phyloP scores from a whole-genome alignment of 306 rosid genomes.

The Acacia confusa region DNA sequence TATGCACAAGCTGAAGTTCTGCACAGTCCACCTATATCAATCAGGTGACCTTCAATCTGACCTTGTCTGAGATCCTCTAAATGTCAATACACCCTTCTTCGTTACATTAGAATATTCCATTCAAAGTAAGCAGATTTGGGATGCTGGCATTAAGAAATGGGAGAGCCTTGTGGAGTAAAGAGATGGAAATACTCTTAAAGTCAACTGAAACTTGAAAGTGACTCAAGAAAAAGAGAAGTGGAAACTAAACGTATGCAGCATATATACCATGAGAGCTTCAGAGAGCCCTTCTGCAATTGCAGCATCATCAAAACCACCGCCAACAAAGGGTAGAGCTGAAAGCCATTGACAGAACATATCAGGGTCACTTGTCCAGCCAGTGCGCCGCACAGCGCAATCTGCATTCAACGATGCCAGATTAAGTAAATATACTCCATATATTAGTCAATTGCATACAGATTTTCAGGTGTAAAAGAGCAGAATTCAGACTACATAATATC shows the following conservation, averaged over 20 bases:
- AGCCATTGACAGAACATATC: constrained; percentile 78
- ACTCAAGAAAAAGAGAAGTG: constrained; percentile 11
- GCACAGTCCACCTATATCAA: not conserved
- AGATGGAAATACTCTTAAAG: constrained; percentile 1
- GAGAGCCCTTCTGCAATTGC: constrained; percentile 99
- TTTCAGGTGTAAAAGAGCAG: not conserved
- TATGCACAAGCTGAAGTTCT: not conserved
- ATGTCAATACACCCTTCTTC: constrained; percentile 11
- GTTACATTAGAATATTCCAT: not conserved
- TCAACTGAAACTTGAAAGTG: constrained; percentile 20
- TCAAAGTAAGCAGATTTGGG: constrained; percentile 14
- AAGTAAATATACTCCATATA: constrained; percentile 16
- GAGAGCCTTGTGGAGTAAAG: not conserved
- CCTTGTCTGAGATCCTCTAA: constrained; percentile 2
- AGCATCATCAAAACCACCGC: constrained; percentile 91
- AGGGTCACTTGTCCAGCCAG: constrained; percentile 90
- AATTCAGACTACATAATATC: constrained; percentile 20
- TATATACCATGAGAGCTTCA: constrained; percentile 86
- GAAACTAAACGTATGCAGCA: constrained; percentile 5
- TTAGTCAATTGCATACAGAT: constrained; percentile 25
- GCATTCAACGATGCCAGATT: constrained; percentile 37
- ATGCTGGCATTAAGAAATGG: not conserved
- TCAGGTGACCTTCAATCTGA: not conserved
- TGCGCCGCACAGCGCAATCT: constrained; percentile 83
- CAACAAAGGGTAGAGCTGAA: constrained; percentile 71